These are phyloP conservation scores for Dillenia turbinata DNA, from an alignment of 164 flowering plant genomes.

Conservation along the genomic window DNA sequence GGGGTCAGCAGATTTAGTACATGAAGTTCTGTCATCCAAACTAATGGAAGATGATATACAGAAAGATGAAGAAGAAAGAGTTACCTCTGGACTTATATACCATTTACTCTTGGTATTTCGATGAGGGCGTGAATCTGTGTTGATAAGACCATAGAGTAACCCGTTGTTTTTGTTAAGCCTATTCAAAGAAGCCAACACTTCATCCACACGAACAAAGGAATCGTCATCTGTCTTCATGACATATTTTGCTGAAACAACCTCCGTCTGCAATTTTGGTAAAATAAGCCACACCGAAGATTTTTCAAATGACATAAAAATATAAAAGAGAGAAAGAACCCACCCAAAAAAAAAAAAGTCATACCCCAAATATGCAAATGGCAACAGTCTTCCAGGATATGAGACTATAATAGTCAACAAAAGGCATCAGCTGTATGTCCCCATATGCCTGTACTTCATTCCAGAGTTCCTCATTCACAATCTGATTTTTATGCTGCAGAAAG, in stretches of 20 bases:
- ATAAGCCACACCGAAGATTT: too few species aligned
- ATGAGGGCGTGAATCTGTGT: constrained; percentile 79
- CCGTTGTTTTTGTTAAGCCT: constrained; percentile 53
- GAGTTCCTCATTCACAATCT: constrained; percentile 89
- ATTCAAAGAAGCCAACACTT: constrained; percentile 58
- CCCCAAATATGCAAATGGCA: constrained; percentile 97
- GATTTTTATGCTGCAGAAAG: constrained; percentile 79
- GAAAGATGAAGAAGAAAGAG: background rate
- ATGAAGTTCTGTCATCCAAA: too few species aligned
- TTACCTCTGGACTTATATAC: constrained; percentile 86
- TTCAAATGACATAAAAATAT: constrained; percentile 4
- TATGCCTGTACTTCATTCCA: constrained; percentile 94
- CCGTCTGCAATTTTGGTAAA: constrained; percentile 45
- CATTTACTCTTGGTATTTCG: constrained; percentile 88
- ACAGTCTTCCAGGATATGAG: constrained; percentile 96
- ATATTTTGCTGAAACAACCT: constrained; percentile 77
- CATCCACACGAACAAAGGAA: constrained; percentile 97
- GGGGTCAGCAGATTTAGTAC: too few species aligned
- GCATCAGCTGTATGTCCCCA: constrained; percentile 90
- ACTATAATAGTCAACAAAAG: constrained; percentile 95
- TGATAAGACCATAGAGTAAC: constrained; percentile 85
- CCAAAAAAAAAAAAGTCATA: constrained; percentile 24
- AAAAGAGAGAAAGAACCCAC: constrained; percentile 15
- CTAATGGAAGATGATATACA: too few species aligned
- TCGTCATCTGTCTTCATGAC: constrained; percentile 99